Base-by-base conservation (phyloP, 495 filamentous ascomycete species). In the Aspergillus ellipticus region DNA sequence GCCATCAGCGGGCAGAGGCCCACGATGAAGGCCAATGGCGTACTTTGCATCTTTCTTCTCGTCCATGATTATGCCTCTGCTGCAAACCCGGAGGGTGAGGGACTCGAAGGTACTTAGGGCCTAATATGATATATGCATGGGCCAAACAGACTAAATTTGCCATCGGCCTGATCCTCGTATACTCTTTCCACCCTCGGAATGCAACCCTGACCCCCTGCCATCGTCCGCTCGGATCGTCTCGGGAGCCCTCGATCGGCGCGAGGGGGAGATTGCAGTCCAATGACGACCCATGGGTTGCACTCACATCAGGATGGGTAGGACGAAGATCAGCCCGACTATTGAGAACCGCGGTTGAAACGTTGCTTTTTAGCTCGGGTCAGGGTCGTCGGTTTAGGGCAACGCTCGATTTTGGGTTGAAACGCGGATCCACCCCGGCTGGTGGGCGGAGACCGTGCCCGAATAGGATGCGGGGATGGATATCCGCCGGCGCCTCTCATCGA, bases 21-120 rank as follows among this genome's bases (percentile, higher is more conserved):
- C 72, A 19, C 72, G 70, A 62, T 71, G 62, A 33, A 62, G 45
- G 41, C 72, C 72, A 22, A 75, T 55, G 6, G 66, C 67, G 50
- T 69, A 71, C 51, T 66, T 73, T 55, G 70, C 67, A 45, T 63
- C 59, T 29, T 66, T 54, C 39, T 66, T 66, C 54, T 67, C 65
- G 41, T 60, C 66, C 35, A 54, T 53, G 49, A 13, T 26, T 11
- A 26, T 42, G 41, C 51, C 54, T 48, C 42, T 56, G 41, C 41
- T 35, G 41, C 28, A 4, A 0, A 13, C n/a, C 35, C 35, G 11
- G 35, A 2, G 35, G n/a, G 35, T n/a, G 35, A n/a, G 10, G 35
- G 35, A 28, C 24, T 4, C 24, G 24, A 7, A 28, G 24, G 24
- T 28, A 28, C 8, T 39, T 35, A 35, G 33, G 33, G 4, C 33